These are phyloP conservation scores for Phytophthora brassicae DNA, from an alignment of 352 stramenopile species.

Conservation along the genomic window DNA sequence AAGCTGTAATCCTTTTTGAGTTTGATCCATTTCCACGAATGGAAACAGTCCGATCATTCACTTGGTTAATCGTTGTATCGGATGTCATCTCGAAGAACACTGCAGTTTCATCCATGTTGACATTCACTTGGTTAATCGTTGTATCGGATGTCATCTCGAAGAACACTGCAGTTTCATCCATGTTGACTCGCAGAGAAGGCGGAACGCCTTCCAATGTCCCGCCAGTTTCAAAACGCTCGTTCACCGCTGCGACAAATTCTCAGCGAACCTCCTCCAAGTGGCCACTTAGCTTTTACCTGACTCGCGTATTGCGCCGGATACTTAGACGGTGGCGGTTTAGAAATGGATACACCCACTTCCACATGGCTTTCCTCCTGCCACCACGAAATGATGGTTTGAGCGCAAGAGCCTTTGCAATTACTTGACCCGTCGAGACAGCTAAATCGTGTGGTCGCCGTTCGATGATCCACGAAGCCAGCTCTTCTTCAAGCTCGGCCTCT, in stretches of 20 bases:
- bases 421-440: neutral
- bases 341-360: neutral
- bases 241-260: neutral
- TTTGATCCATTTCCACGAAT: constrained; percentile 1
- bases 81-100: constrained; percentile 1
- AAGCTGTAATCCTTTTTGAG: neutral
- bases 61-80: neutral
- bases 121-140: too few species aligned
- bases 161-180: too few species aligned
- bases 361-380: neutral
- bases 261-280: neutral
- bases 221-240: neutral
- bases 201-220: too few species aligned
- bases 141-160: too few species aligned
- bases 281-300: neutral
- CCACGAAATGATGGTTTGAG: neutral
- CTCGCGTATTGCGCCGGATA: neutral
- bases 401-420: neutral
- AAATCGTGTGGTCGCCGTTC: neutral
- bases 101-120: neutral
- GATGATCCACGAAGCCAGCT: neutral
- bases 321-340: neutral
- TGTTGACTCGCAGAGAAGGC: too few species aligned
- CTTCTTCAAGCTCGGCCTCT: neutral
- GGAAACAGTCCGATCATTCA: neutral